Evolutionary conservation across 176 grass and related monocot species (phyloP).

Genomic region (Lolium rigidum): DNA sequence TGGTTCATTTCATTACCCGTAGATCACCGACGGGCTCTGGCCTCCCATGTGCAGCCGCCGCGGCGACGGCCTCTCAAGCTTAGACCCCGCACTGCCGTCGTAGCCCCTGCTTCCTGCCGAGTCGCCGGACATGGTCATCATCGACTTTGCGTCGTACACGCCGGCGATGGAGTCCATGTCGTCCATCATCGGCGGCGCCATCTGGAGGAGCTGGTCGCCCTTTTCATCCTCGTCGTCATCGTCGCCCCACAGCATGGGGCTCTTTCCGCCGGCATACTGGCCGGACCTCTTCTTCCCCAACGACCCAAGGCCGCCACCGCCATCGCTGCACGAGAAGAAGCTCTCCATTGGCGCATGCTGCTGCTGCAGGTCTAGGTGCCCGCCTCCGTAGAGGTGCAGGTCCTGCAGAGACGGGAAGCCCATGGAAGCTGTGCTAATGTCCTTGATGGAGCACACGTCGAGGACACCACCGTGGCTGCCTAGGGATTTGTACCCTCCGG

Average conservation of each 20-base stretch:
- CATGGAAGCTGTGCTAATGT: conserved; percentile 57
- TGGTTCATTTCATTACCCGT: conserved; percentile 48
- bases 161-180: conserved; percentile 74
- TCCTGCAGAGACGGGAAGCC: conserved; percentile 81
- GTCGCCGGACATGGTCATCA: conserved; percentile 67
- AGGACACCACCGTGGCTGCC: conserved; percentile 59
- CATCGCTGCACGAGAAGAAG: conserved; percentile 61
- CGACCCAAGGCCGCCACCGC: conserved; percentile 41
- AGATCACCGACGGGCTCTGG: conserved; percentile 79
- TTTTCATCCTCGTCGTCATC: conserved; percentile 65
- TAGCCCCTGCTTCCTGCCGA: conserved; percentile 68
- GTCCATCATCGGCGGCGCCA: conserved; percentile 63
- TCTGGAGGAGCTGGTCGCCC: conserved; percentile 70
- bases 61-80: conserved; percentile 75
- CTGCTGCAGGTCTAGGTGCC: conserved; percentile 82
- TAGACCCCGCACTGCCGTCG: conserved; percentile 34
- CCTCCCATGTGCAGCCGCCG: conserved; percentile 64
- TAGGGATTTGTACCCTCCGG: conserved; percentile 58
- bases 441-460: conserved; percentile 68
- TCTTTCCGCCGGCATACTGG: conserved; percentile 57
- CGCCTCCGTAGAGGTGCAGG: conserved; percentile 68
- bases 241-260: conserved; percentile 78
- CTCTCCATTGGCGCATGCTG: conserved; percentile 69
- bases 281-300: conserved; percentile 67
- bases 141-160: conserved; percentile 72